Conservation (phyloP, 1,139 yeast species). For the Candida dubliniensis region DNA sequence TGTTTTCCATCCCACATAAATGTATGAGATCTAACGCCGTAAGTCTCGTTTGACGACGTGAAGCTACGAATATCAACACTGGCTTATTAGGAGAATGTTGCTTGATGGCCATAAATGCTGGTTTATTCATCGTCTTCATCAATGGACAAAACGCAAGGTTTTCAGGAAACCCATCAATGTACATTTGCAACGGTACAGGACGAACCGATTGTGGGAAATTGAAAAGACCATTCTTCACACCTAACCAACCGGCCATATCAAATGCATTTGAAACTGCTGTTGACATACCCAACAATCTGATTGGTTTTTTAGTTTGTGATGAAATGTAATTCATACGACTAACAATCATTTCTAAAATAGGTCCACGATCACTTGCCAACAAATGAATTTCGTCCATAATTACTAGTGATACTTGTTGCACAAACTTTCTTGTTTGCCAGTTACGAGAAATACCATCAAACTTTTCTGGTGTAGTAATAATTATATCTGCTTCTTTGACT, state of each 20-base stretch:
- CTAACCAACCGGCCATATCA: slow-evolving; percentile 98
- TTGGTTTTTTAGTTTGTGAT: slow-evolving; percentile 69
- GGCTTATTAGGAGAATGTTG: slow-evolving; percentile 94
- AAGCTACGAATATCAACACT: slow-evolving; percentile 91
- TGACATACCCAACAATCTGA: slow-evolving; percentile 87
- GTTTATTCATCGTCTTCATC: slow-evolving; percentile 98
- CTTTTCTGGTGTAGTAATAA: slow-evolving; percentile 96
- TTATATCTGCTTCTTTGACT: slow-evolving; percentile 86
- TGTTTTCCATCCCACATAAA: slow-evolving; percentile 90
- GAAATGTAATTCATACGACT: slow-evolving; percentile 95
- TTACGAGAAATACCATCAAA: slow-evolving; percentile 98
- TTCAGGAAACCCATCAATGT: slow-evolving; percentile 96
- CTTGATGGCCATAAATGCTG: slow-evolving; percentile 94
- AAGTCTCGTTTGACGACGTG: slow-evolving; percentile 93
- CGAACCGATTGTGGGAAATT: slow-evolving; percentile 95
- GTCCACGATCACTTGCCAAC: slow-evolving; percentile 97
- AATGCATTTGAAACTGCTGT: slow-evolving; percentile 97
- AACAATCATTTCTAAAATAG: slow-evolving; percentile 96
- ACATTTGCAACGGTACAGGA: slow-evolving; percentile 97
- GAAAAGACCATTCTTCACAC: slow-evolving; percentile 84
- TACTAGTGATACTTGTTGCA: slow-evolving; percentile 84
- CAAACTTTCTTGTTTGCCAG: slow-evolving; percentile 95
- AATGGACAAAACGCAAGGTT: slow-evolving; percentile 91
- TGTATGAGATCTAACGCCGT: slow-evolving; percentile 93
- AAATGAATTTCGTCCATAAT: slow-evolving; percentile 98